Conservation (phyloP, 1,284 basidiomycete species). For the Cutaneotrichosporon dermatis region DNA sequence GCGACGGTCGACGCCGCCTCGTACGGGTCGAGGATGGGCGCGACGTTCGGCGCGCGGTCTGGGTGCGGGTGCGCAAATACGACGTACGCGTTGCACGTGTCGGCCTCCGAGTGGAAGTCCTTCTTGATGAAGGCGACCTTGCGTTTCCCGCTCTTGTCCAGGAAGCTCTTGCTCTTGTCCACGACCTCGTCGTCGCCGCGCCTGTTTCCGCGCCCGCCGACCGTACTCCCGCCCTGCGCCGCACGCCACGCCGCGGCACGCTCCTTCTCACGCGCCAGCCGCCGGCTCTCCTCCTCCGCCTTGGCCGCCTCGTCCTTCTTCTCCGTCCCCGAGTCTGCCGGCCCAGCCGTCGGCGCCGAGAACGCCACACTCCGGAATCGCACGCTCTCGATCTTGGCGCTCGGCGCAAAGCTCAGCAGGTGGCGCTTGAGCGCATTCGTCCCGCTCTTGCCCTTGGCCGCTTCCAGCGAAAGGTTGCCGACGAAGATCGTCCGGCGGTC, state of each 20-base stretch:
- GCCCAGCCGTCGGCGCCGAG: constrained; percentile 65
- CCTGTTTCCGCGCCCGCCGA: constrained; percentile 38
- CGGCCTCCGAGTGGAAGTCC: constrained; percentile 69
- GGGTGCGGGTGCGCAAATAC: constrained; percentile 72
- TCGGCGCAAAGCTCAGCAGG: constrained; percentile 63
- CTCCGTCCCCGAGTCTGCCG: constrained; percentile 42
- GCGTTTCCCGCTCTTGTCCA: constrained; percentile 83
- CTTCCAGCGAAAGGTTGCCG: constrained; percentile 79
- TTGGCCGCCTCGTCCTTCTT: constrained; percentile 17
- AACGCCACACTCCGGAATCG: constrained; percentile 88
- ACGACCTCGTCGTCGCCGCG: constrained; percentile 39
- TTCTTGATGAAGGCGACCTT: constrained; percentile 91
- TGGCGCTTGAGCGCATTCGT: constrained; percentile 50
- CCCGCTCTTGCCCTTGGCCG: constrained; percentile 60
- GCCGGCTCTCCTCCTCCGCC: constrained; percentile 22
- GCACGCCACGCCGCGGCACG: constrained; percentile 59
- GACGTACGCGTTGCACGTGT: constrained; percentile 75
- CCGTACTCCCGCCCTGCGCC: constrained; percentile 49
- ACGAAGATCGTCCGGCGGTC: constrained; percentile 84
- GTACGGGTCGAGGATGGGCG: constrained; percentile 66
- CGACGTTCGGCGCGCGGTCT: constrained; percentile 54
- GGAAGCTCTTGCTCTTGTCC: constrained; percentile 52
- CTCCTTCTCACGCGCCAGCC: constrained; percentile 45
- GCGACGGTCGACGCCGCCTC: constrained; percentile 64
- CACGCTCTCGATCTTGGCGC: constrained; percentile 75